Base-by-base conservation (phyloP, 805 yeast genomes). In the Metschnikowia drakensbergensis region DNA sequence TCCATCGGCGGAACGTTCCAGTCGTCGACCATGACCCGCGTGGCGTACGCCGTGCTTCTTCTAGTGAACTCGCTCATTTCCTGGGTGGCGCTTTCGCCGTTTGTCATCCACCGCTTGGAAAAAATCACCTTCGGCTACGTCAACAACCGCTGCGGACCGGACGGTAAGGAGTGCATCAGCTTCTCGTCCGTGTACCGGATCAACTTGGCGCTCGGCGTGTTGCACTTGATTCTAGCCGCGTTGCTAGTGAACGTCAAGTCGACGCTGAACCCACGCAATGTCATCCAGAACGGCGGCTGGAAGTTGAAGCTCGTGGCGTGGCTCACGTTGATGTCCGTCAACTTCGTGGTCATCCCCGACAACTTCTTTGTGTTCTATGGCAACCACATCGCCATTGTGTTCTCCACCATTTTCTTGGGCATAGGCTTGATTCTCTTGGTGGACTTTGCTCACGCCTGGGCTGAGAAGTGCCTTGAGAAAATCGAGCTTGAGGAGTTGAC, bases 401-500 rank as follows among this genome's bases (percentile, higher is more conserved):
- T 89, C 58, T 88, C 96, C 38, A 86, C 92, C 3, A 61, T 90
- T 4, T 94, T 94, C 68, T 79, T 92, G 33, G 83, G 94, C 11
- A 88, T 94, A 52, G 99, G 99, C 1, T 76, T 94, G 49, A 86
- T 95, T 10, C 73, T 94, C 43, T 72, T 94, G 42, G 97, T 94
- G 30, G 99, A 94, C 66, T 94, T 89, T 75, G 98, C 99, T 3
- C 98, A 94, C 67, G 92, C 92, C 57, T 94, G 97, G 97, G 97
- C 98, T 0, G 99, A 94, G 60, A 87, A 86, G 6, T 94, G 99
- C 65, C 77, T 94, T 46, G 90, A 85, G 55, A 87, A 89, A 58
- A 88, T 94, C 37, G 98, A 94, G 63, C 82, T 84, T 58, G 92
- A 86, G 49, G 82, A 75, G 50, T 55, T 72, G 35, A 69, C 76